Base-by-base conservation (phyloP, 345 rosid genomes). In the Boechera retrofracta region DNA sequence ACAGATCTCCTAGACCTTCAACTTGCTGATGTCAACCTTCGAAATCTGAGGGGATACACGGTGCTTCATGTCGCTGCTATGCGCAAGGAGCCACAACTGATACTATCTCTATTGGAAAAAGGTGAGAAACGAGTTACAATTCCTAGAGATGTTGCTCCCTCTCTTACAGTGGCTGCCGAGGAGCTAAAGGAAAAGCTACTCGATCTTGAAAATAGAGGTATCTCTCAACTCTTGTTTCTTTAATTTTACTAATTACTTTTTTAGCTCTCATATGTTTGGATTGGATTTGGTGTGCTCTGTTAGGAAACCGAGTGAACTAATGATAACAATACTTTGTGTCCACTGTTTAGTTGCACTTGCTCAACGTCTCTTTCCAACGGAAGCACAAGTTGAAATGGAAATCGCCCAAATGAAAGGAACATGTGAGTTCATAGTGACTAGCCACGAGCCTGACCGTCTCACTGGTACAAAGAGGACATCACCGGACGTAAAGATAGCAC, bases 171-270 rank as follows among this genome's bases (percentile, higher is more conserved):
- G 76, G 91, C 89, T 31, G 87, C 83, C 57, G 89, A 89, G 26
- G 88, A 87, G 79, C 72, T 91, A 29, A 84, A 86, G 68, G 79
- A 62, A 78, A 83, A 64, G 51, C 72, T 91, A 21, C 48, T 86
- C 62, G 85, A 91, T 83, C 92, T 89, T 71, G 97, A 91, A 81
- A 87, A 86, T 47, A 84, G 97, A 87, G 98, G 98, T 93, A 81
- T 57, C 64, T 52, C 54, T 78, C 3, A 57, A 38, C 53, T 67
- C 67, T 45, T 11, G 15, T 67, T 60, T 44, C 29, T 51, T 32
- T 26, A 11, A 21, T 39, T 32, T 65, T n/a, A 7, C 6, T 8
- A 16, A 16, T 16, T 16, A 16, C 16, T 16, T 16, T 16, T 16
- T 16, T 16, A 16, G 16, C 16, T 16, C 16, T 16, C 16, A 16